phyloP scores from a whole-genome alignment of 192 early-diverging fungal species.

The Pilaira anomala region DNA sequence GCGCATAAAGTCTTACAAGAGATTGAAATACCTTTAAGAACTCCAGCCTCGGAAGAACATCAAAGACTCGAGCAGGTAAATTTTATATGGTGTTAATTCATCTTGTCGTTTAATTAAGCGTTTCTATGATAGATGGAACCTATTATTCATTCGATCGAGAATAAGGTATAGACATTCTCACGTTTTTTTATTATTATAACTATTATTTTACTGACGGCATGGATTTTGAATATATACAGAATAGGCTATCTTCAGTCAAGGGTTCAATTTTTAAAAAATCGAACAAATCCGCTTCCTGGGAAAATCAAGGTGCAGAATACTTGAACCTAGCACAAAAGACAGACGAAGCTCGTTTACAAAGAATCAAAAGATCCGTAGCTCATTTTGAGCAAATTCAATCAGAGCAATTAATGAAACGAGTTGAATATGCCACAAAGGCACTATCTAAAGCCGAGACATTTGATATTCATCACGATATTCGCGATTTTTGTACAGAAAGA shows the following conservation, averaged over 20 bases:
- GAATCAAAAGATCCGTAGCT: conserved; percentile 11
- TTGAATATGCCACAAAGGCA: conserved; percentile 15
- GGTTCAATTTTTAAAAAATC: conserved; percentile 19
- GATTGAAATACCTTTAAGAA: conserved; percentile 34
- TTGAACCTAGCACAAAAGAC: conserved; percentile 7
- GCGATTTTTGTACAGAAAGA: conserved; percentile 7
- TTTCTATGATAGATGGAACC: background rate
- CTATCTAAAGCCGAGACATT: background rate
- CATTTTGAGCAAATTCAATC: conserved; percentile 26
- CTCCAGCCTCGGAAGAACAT: conserved; percentile 6
- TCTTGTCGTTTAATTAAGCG: background rate
- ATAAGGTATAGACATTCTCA: conserved; percentile 1
- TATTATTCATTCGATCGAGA: background rate
- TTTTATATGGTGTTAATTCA: background rate
- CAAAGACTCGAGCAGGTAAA: conserved; percentile 24
- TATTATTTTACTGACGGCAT: too few species aligned
- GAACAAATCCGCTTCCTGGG: background rate
- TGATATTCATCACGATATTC: conserved; percentile 10
- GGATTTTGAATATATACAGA: too few species aligned
- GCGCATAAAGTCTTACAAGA: conserved; percentile 39
- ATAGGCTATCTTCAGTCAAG: conserved; percentile 14
- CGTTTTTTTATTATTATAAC: background rate
- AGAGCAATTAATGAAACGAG: conserved; percentile 30
- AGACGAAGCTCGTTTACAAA: conserved; percentile 27
- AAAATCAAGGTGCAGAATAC: conserved; percentile 1